These are phyloP conservation scores for Friedmanniomyces endolithicus DNA, from an alignment of 495 filamentous ascomycete genomes.

Conservation along the genomic window DNA sequence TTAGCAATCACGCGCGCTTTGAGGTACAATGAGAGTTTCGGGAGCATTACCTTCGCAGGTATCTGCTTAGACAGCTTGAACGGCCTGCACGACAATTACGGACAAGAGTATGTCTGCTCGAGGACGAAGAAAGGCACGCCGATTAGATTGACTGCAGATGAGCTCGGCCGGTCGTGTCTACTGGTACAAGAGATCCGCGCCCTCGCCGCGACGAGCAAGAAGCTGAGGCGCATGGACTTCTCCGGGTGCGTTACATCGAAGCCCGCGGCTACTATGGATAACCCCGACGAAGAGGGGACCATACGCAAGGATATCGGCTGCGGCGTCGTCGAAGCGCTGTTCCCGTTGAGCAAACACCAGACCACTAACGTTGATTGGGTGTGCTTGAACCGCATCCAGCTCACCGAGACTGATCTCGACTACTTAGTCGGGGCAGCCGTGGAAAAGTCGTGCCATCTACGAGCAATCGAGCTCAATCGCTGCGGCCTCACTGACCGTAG, in stretches of 20 bases:
- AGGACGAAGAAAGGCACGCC: conserved; percentile 44
- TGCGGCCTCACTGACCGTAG: conserved; percentile 56
- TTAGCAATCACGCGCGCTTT: conserved; percentile 77
- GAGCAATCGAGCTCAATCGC: conserved; percentile 68
- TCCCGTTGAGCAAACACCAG: conserved; percentile 60
- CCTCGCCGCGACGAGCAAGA: conserved; percentile 53
- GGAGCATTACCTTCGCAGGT: conserved; percentile 68
- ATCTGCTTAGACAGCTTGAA: conserved; percentile 59
- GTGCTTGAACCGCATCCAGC: conserved; percentile 64
- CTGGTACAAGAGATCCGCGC: conserved; percentile 64
- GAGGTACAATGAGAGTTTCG: conserved; percentile 85
- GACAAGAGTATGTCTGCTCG: conserved; percentile 49
- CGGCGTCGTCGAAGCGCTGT: conserved; percentile 66
- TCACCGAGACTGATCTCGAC: conserved; percentile 72
- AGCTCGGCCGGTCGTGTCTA: conserved; percentile 46
- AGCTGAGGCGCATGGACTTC: conserved; percentile 52
- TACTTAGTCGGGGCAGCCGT: conserved; percentile 56
- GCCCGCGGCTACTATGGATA: conserved; percentile 37
- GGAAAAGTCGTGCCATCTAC: conserved; percentile 51
- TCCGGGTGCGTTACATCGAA: conserved; percentile 42
- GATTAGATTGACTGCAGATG: conserved; percentile 45
- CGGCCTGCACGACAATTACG: conserved; percentile 46
- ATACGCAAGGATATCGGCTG: conserved; percentile 54
- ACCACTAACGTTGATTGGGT: conserved; percentile 73
- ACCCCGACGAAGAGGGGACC: conserved; percentile 36